Evolutionary conservation across 768 basidiomycete genomes (phyloP).

Genomic region (Leccinum olivaceopallidum): DNA sequence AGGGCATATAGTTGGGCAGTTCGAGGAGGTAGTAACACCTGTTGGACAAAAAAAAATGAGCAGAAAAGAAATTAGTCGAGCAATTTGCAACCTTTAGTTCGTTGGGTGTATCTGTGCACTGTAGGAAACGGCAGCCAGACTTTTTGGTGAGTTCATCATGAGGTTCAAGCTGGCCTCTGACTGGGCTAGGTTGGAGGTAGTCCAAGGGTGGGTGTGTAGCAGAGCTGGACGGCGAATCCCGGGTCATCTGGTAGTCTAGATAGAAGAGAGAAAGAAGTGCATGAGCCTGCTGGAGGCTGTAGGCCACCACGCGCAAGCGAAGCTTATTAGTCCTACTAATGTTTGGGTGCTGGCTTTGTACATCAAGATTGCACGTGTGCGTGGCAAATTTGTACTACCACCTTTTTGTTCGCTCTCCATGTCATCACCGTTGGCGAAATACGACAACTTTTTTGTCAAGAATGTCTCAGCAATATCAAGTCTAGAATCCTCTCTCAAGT

Average conservation of each 20-base stretch:
- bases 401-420: constrained; percentile 35
- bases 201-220: constrained; percentile 40
- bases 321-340: constrained; percentile 11
- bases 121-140: constrained; percentile 70
- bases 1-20: constrained; percentile 67
- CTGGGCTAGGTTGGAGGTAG: constrained; percentile 62
- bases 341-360: constrained; percentile 32
- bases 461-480: constrained; percentile 85
- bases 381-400: constrained; percentile 8
- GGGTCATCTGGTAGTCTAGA: constrained; percentile 22
- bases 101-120: constrained; percentile 74
- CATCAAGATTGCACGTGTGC: constrained; percentile 9
- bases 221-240: constrained; percentile 26
- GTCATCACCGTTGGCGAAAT: constrained; percentile 65
- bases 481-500: constrained; percentile 87
- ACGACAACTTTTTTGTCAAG: constrained; percentile 80
- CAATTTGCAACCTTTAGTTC: constrained; percentile 61
- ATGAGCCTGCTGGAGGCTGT: not conserved
- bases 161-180: constrained; percentile 76
- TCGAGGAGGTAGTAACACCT: constrained; percentile 70
- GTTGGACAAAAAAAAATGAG: constrained; percentile 11
- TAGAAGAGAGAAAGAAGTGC: constrained; percentile 8
- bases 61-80: not conserved
- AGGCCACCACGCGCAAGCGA: constrained; percentile 20
- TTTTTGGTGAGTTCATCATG: constrained; percentile 48